Evolutionary conservation across 345 rosid species (phyloP), one percentile per base, ranked within the genome.

Genomic region (Draba incana): DNA sequence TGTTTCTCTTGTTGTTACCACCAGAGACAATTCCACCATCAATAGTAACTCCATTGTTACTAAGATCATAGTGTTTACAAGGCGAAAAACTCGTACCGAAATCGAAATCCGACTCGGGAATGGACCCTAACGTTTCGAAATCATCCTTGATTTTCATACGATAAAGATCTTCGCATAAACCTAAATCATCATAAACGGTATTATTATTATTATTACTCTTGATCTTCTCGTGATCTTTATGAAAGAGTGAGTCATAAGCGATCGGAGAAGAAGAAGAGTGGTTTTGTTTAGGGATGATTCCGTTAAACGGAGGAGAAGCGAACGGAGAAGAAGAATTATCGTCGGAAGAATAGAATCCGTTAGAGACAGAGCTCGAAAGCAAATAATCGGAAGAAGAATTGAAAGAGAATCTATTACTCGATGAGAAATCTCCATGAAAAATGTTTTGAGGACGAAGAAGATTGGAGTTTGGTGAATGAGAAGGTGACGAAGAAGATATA

Each of bases 331-430:
- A 76, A 49, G 64, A 58, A 25, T 48, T 75, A 56, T 77, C 71
- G 2, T 79, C 83, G 8, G 83, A 66, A 4, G 78, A 72, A 69
- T 43, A 79, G 15, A 68, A 72, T 9, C 81, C 85, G 23, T 68
- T 64, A 39, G 83, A 77, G 69, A 82, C 61, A 4, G 80, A 70
- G 45, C 81, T 77, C 8, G 85, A 77, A 1, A 78, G 68, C 57
- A 81, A 82, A 52, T 61, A 80, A 39, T 69, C 83, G 0, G 81
- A 79, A 1, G 70, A 66, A 1, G 70, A 75, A 4, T 24, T 59
- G 7, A 74, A 57, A 64, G 83, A 82, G 72, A 82, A 75, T 30
- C 75, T 80, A 62, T 76, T 80, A 35, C 0, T 59, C 4, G 58
- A 41, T 2, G 78, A 68, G 24, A 55, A 74, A 2, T 73, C 77